Evolutionary conservation across 1,139 yeast genomes (phyloP), one percentile per base, ranked within the genome.

Genomic region (Scheffersomyces segobiensis): DNA sequence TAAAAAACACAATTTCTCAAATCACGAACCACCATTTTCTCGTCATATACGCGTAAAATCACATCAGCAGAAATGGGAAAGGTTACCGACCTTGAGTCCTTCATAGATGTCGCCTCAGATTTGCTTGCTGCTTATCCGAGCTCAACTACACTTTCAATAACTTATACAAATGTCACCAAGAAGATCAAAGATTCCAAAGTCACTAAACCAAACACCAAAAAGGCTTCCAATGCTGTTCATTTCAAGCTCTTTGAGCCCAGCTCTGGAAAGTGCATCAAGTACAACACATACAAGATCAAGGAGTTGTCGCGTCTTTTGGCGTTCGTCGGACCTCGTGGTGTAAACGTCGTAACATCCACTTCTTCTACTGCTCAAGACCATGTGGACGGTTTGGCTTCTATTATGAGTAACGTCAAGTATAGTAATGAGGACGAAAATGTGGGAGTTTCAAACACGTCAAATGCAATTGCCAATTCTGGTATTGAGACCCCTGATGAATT

Each of bases 271-370:
- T 82, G 90, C 58, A 83, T 89, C 71, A 83, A 83, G 63, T 85
- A 82, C 67, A 81, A 80, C 59, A 87, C 97, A 0, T 76, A 78
- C 62, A 88, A 88, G 66, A 75, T 82, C 53, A 93, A 93, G 72
- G 97, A 93, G 70, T 83, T 93, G 51, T 88, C 95, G 19, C 83
- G 95, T 66, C 72, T 93, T 46, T 76, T 92, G 70, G 86, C 91
- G 49, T 92, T 93, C n/a, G 70, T 93, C 55, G 98, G 98, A 0
- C 97, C 98, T 3, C 81, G 84, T 60, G 95, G 96, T 2, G 89
- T 90, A 18, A 81, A 75, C 62, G 67, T 78, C 49, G 60, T 63
- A 50, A 64, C 75, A 12, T 69, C 70, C 53, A 61, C 61, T 18
- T 59, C 60, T 51, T 64, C 63, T 49, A 55, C 55, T 8, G 32